Evolutionary conservation across 805 yeast species (phyloP).

Genomic region (Kuraishia molischiana): DNA sequence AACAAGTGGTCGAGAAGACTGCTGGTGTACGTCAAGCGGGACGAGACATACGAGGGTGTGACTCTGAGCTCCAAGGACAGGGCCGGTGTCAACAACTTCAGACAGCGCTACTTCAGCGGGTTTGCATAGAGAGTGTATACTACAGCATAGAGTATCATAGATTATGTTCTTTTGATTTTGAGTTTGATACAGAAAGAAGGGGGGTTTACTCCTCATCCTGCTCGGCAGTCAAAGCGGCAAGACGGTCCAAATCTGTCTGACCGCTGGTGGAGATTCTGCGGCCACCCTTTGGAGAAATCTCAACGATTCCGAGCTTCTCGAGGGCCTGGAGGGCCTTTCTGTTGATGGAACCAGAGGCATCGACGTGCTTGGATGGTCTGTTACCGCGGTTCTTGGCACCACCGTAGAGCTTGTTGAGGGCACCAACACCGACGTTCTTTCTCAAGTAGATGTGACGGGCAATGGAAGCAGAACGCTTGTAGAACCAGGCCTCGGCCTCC

Average conservation of each 20-base stretch:
- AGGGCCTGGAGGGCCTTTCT: slow-evolving; percentile 97
- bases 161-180: background rate
- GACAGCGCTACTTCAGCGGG: slow-evolving; percentile 69
- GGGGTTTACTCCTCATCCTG: slow-evolving; percentile 46
- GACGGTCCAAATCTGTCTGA: slow-evolving; percentile 99
- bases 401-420: slow-evolving; percentile 98
- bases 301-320: slow-evolving; percentile 96
- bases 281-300: slow-evolving; percentile 96
- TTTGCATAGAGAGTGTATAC: slow-evolving; percentile 21
- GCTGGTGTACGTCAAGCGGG: slow-evolving; percentile 67
- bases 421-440: slow-evolving; percentile 99
- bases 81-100: slow-evolving; percentile 45
- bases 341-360: slow-evolving; percentile 99
- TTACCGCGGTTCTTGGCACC: slow-evolving; percentile 98
- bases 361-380: slow-evolving; percentile 97
- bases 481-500: slow-evolving; percentile 99
- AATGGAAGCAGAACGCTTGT: slow-evolving; percentile 99
- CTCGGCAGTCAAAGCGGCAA: slow-evolving; percentile 97
- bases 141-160: background rate
- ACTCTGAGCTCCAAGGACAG: slow-evolving; percentile 32
- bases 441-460: slow-evolving; percentile 99
- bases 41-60: slow-evolving; percentile 35
- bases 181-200: background rate
- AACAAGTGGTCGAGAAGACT: slow-evolving; percentile 90
- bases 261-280: slow-evolving; percentile 99